Percentiles rank a stretch among this genome's conserved stretches.
Evolutionary conservation across 2,329 filamentous ascomycete genomes (phyloP).

Genomic region (Rhynchosporium agropyri): DNA sequence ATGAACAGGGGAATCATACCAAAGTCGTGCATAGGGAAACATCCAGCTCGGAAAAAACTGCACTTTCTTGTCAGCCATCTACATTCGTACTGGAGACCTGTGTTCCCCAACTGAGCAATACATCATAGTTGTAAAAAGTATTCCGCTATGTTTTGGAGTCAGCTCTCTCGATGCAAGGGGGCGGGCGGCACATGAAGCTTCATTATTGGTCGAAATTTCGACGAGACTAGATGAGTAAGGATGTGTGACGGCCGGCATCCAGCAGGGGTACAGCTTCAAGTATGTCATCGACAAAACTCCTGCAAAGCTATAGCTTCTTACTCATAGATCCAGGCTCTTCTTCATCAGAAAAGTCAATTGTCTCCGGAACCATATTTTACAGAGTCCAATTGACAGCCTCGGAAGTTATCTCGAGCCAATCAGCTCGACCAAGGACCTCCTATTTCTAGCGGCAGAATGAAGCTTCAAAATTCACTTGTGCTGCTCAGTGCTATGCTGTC

Average conservation of each 20-base stretch:
- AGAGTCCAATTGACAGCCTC: constrained; percentile 1
- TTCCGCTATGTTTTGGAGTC: constrained; percentile 10
- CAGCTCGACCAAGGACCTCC: constrained; percentile 1
- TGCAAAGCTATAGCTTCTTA: constrained; percentile 1
- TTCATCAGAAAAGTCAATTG: constrained; percentile 4
- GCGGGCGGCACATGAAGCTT: background rate
- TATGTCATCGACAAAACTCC: constrained; percentile 11
- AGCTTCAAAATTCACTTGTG: constrained; percentile 31
- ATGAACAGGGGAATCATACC: background rate
- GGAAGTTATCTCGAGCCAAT: background rate
- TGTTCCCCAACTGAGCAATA: too few species aligned
- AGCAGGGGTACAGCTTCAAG: constrained; percentile 6
- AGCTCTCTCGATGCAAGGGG: background rate
- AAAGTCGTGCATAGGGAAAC: background rate
- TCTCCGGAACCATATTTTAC: background rate
- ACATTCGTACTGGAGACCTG: too few species aligned
- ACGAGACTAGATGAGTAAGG: constrained; percentile 10
- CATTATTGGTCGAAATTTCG: constrained; percentile 1
- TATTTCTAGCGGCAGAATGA: constrained; percentile 34
- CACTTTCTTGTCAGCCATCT: too few species aligned
- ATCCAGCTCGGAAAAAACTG: background rate
- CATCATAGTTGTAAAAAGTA: background rate
- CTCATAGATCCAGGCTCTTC: constrained; percentile 4
- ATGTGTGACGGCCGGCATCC: constrained; percentile 1
- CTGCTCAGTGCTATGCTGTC: constrained; percentile 31